phyloP scores from a whole-genome alignment of 768 basidiomycete genomes.

The Cytidiella melzeri region DNA sequence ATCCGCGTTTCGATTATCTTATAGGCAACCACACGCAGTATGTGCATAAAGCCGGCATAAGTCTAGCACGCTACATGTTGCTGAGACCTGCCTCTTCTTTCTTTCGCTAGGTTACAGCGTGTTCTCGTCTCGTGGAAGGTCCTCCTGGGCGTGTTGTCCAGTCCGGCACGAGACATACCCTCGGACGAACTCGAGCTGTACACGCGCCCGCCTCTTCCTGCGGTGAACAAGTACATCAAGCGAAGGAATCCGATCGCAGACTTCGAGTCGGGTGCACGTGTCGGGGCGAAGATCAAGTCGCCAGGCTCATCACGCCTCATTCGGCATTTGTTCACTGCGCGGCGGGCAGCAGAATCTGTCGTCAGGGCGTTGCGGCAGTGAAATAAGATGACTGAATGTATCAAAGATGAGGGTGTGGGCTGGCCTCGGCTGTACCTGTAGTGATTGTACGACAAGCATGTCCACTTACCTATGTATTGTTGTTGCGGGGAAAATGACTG shows the following conservation, averaged over 20 bases:
- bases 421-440: too few relatives aligned
- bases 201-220: constrained; percentile 34
- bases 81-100: too few relatives aligned
- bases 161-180: constrained; percentile 14
- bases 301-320: constrained; percentile 4
- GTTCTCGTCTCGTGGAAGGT: constrained; percentile 35
- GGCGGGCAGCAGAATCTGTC: constrained; percentile 7
- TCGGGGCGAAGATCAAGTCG: neutral
- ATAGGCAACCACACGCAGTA: constrained; percentile 26
- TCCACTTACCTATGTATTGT: too few relatives aligned
- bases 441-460: too few relatives aligned
- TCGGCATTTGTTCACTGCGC: constrained; percentile 5
- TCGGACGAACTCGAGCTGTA: constrained; percentile 28
- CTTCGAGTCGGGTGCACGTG: neutral
- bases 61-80: too few relatives aligned
- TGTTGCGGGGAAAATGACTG: too few relatives aligned
- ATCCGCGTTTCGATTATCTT: neutral
- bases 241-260: neutral
- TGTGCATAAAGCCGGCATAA: constrained; percentile 4
- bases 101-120: constrained; percentile 21
- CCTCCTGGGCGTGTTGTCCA: constrained; percentile 29
- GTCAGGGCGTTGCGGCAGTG: too few relatives aligned
- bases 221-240: constrained; percentile 38
- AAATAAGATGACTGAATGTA: too few relatives aligned
- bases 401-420: too few relatives aligned